These are phyloP conservation scores for Periconia digitata DNA, from an alignment of 2,329 filamentous ascomycete genomes.

Conservation along the genomic window DNA sequence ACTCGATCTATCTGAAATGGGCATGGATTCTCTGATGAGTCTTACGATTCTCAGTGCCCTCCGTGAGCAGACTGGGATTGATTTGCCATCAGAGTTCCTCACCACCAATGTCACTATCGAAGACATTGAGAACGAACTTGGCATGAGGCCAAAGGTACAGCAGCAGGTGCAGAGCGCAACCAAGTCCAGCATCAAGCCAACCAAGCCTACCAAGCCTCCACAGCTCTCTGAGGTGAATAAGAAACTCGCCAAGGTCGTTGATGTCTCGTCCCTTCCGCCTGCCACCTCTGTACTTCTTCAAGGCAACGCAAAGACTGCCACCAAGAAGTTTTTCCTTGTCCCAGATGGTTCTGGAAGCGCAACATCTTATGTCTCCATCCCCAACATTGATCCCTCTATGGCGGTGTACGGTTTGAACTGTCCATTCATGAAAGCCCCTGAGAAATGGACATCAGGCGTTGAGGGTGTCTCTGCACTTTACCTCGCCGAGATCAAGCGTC, in stretches of 20 bases:
- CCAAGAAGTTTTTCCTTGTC: conserved; percentile 57
- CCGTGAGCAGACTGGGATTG: conserved; percentile 53
- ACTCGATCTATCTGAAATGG: conserved; percentile 63
- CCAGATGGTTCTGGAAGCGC: conserved; percentile 61
- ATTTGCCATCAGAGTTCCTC: conserved; percentile 58
- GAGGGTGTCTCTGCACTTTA: conserved; percentile 67
- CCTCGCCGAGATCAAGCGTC: conserved; percentile 69
- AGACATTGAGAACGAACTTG: conserved; percentile 66
- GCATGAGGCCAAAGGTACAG: conserved; percentile 52
- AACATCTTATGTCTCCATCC: conserved; percentile 67
- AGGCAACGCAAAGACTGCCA: conserved; percentile 58
- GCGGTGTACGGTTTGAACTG: conserved; percentile 63
- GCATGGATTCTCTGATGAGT: conserved; percentile 58
- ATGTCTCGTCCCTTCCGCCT: conserved; percentile 49
- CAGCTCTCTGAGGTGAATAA: conserved; percentile 53
- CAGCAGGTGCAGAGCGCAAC: conserved; percentile 7
- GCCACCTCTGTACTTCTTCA: conserved; percentile 60
- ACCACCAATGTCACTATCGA: conserved; percentile 63
- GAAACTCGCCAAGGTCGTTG: conserved; percentile 44
- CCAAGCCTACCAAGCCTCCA: conserved; percentile 23
- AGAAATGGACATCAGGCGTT: conserved; percentile 66
- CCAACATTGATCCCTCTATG: conserved; percentile 55
- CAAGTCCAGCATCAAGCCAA: conserved; percentile 32
- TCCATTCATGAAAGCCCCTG: conserved; percentile 70
- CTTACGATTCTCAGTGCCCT: conserved; percentile 54